Conservation (phyloP, 1,284 basidiomycete genomes). For the Vanrija pseudolonga region DNA sequence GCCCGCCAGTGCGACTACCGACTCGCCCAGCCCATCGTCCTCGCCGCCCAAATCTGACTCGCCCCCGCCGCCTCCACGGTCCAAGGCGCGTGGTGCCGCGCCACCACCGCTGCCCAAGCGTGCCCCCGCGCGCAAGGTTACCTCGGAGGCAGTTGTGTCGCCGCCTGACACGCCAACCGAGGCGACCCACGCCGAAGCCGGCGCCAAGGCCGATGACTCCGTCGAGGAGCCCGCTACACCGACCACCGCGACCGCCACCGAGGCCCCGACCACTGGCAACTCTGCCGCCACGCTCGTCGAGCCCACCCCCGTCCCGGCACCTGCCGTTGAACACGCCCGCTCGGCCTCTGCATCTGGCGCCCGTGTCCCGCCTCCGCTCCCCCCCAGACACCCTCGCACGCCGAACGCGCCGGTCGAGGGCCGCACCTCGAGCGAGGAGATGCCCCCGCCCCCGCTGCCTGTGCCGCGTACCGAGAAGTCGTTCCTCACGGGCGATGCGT, state of each 20-base stretch:
- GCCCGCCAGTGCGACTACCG: constrained; percentile 1
- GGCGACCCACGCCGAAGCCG: background rate
- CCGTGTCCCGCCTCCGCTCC: background rate
- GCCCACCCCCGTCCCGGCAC: too few relatives aligned
- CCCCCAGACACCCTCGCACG: background rate
- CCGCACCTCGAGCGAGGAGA: constrained; percentile 25
- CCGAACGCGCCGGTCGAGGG: background rate
- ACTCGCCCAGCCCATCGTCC: constrained; percentile 2
- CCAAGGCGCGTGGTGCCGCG: background rate
- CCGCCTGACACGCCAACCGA: background rate
- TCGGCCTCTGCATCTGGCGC: background rate
- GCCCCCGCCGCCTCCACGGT: background rate
- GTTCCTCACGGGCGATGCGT: constrained; percentile 60
- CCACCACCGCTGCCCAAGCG: constrained; percentile 36
- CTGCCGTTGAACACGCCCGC: too few relatives aligned
- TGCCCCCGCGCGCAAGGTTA: constrained; percentile 26
- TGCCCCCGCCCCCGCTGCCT: background rate
- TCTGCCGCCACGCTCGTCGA: background rate
- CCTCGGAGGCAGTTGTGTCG: constrained; percentile 26
- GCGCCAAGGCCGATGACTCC: constrained; percentile 13
- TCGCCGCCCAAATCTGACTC: background rate
- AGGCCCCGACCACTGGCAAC: background rate
- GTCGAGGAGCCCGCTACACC: background rate
- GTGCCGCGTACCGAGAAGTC: constrained; percentile 27
- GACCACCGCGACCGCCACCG: background rate